These are phyloP conservation scores for Lentithecium fluviatile DNA, from an alignment of 495 filamentous ascomycete species.

Conservation along the genomic window DNA sequence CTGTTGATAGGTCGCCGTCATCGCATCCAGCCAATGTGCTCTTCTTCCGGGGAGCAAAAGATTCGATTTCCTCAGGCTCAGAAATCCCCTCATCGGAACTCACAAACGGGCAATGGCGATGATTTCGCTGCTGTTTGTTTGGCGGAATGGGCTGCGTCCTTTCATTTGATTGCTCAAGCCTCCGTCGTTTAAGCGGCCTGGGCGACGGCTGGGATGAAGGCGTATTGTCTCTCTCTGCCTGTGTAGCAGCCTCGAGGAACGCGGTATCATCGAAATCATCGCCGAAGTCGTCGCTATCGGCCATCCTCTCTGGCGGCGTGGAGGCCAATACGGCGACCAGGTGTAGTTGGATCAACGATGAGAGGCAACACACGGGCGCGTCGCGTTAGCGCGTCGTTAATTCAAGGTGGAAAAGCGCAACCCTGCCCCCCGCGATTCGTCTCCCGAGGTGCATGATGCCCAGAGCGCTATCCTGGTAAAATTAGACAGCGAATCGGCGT, in stretches of 20 bases:
- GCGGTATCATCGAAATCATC: slow-evolving; percentile 37
- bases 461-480: neutral
- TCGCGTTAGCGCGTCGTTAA: neutral
- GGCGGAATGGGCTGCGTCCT: slow-evolving; percentile 18
- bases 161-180: slow-evolving; percentile 20
- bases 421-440: neutral
- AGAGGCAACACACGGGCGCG: neutral
- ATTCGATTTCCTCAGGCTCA: neutral
- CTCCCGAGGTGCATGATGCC: neutral
- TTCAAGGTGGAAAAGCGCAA: neutral
- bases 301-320: slow-evolving; percentile 21
- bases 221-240: slow-evolving; percentile 32
- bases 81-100: neutral
- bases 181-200: slow-evolving; percentile 26
- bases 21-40: slow-evolving; percentile 6
- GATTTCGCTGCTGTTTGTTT: slow-evolving; percentile 2
- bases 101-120: neutral
- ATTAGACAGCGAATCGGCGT: neutral
- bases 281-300: slow-evolving; percentile 41
- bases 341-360: neutral
- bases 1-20: slow-evolving; percentile 1
- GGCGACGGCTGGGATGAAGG: slow-evolving; percentile 31
- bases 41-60: neutral
- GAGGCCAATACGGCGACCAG: neutral
- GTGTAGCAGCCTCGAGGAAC: slow-evolving; percentile 40